Evolutionary conservation across 2,329 filamentous ascomycete species (phyloP), one percentile per base, ranked within the genome.

Genomic region (Claviceps sorghi): DNA sequence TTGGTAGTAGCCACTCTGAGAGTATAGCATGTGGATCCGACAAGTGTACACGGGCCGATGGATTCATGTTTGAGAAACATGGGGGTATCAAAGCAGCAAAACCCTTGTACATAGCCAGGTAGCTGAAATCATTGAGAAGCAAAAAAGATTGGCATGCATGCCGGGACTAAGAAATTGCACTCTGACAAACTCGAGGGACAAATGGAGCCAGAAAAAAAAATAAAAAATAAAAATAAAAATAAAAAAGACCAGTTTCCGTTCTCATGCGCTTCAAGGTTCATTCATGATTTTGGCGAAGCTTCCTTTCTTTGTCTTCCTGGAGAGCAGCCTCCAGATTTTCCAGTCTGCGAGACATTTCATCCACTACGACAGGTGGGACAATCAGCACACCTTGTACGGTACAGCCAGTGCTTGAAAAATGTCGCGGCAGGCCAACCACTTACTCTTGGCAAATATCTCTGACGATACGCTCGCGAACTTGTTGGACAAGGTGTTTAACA

Each of bases 371-470:
- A 8, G 2, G 54, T 61, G 17, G 64, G 5, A 34, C 19, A 32
- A 57, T 26, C 40, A 55, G 44, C 41, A 10, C 40, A 26, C 21
- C 11, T 17, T 26, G 40, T 22, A 19, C 13, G 15, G 17, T 32
- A 9, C 3, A 48, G 3, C 5, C 10, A 13, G 13, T 15, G 19
- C 19, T 43, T 4, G 42, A 32, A 30, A 7, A 26, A 32, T 30
- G 26, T 29, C 17, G 7, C 19, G 2, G 9, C 17, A 46, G 8
- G 4, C 17, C 8, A 38, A 7, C 17, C 32, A 72, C 83, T 65
- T 68, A 95, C 89, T 87, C 70, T 95, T 95, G 40, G 84, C 79
- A 60, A 95, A 88, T 54, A 96, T 84, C 69, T 95, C 90, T 54
- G 81, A 84, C 9, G 88, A 94, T 5, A 95, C 82, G 13, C 79